Base-by-base conservation (phyloP, 352 stramenopile genomes). In the Phytophthora ramorum region DNA sequence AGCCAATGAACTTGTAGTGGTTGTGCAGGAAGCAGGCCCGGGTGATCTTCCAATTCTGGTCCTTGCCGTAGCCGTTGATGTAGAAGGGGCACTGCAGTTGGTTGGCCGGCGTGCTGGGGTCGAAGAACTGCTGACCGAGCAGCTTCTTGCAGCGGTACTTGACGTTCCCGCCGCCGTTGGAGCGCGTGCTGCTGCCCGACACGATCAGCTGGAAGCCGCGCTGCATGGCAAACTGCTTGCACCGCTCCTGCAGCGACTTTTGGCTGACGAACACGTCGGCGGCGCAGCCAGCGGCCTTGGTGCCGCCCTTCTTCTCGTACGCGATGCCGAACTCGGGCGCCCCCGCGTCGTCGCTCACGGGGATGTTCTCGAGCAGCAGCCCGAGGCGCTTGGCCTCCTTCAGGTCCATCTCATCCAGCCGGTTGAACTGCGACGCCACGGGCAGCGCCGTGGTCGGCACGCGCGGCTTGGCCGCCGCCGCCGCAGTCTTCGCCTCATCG, bases 141-240 rank as follows among this genome's bases (percentile, higher is more conserved):
- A 93, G 76, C 69, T 92, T 91, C 64, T 93, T 93, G 73, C 85
- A 93, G 8, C 71, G 71, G 69, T 93, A 93, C 65, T 93, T 93
- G 72, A 91, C 85, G 65, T 93, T 93, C 8, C 85, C 85, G 9
- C 85, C 83, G 45, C 81, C 81, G 46, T 93, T 85, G 1, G 79
- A 43, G 28, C 81, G 81, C 24, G 81, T 90, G 53, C 85, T 93
- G 38, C 80, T 91, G 48, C 82, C 73, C 0, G 83, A 66, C 3
- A 94, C 85, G 51, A 87, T 78, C 30, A 92, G 38, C 64, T 94
- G 86, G 47, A 94, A 92, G 38, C 86, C 83, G 7, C 83, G 80
- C 49, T 82, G 72, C 80, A 89, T 85, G 32, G 83, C 84, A 50
- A 94, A 89, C 69, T 90, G 73, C 50, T 93, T 93, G 75, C 85